A percentile compares a stretch with the other conserved stretches of the same genome.
Conservation (phyloP, 768 basidiomycete species). For the Trametes maxima region DNA sequence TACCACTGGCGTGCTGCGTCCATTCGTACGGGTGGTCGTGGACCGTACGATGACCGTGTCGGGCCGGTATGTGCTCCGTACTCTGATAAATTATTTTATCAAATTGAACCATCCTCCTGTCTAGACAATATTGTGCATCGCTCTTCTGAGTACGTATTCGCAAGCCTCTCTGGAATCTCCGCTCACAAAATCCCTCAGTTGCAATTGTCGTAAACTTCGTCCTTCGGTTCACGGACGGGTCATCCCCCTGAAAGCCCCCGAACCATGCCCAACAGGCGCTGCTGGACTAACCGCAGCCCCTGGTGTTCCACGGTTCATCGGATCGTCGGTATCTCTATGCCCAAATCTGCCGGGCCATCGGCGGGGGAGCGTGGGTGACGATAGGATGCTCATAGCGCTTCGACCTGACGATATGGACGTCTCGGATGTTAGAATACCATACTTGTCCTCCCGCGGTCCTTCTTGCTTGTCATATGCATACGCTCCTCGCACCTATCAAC, state of each 20-base stretch:
- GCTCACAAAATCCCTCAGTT: constrained; percentile 46
- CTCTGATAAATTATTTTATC: constrained; percentile 7
- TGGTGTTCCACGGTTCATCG: background rate
- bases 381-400: background rate
- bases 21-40: constrained; percentile 87
- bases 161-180: background rate
- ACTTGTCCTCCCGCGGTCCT: background rate
- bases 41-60: constrained; percentile 94
- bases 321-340: background rate
- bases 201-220: constrained; percentile 86
- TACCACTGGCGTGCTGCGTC: constrained; percentile 97
- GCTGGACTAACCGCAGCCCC: background rate
- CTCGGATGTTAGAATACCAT: constrained; percentile 14
- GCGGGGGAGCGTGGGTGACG: background rate
- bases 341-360: background rate
- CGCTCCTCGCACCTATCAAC: constrained; percentile 2
- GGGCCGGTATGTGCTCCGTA: constrained; percentile 76
- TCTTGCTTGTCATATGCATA: constrained; percentile 1
- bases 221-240: constrained; percentile 63
- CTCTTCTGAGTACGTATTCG: constrained; percentile 67
- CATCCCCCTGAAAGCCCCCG: constrained; percentile 12
- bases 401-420: constrained; percentile 6
- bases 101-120: constrained; percentile 19
- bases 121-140: constrained; percentile 81
- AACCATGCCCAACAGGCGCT: background rate